These are phyloP conservation scores for Nidularia pulvinata DNA, from an alignment of 768 basidiomycete species.

Conservation along the genomic window DNA sequence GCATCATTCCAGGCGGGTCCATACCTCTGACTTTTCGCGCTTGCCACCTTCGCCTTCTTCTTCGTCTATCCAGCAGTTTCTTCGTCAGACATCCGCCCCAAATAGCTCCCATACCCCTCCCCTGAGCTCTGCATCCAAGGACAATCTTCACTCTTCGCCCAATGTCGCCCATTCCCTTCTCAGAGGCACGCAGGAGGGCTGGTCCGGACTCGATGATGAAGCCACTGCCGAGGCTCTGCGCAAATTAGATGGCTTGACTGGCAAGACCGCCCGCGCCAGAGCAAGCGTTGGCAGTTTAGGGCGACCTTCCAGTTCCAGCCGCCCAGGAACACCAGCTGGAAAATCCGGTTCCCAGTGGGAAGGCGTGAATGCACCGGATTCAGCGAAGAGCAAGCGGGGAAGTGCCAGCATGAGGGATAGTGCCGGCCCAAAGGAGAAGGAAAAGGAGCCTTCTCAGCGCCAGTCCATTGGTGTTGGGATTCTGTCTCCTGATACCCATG, in stretches of 20 bases:
- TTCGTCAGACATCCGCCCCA: constrained; percentile 53
- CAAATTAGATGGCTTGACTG: constrained; percentile 87
- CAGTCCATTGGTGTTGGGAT: constrained; percentile 30
- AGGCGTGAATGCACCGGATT: constrained; percentile 48
- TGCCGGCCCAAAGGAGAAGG: constrained; percentile 37
- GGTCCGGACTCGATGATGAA: constrained; percentile 86
- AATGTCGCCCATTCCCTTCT: constrained; percentile 85
- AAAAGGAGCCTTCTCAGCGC: constrained; percentile 40
- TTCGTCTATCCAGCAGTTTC: constrained; percentile 85
- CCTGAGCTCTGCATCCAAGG: constrained; percentile 37
- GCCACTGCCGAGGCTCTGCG: constrained; percentile 90
- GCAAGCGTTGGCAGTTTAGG: constrained; percentile 77
- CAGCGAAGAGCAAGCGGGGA: constrained; percentile 33
- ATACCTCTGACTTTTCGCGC: constrained; percentile 82
- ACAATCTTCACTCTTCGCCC: constrained; percentile 44
- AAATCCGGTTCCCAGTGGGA: constrained; percentile 77
- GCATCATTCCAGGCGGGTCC: constrained; percentile 55
- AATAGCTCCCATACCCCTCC: constrained; percentile 36
- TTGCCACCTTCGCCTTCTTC: constrained; percentile 90
- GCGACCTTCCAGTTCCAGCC: constrained; percentile 62
- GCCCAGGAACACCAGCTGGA: constrained; percentile 73
- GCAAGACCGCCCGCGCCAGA: constrained; percentile 73
- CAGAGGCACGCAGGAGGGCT: constrained; percentile 87
- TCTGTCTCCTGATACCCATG: constrained; percentile 28
- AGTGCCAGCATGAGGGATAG: constrained; percentile 40